Base-by-base conservation (phyloP, 2,329 filamentous ascomycete species). In the Phialophora verrucosa region DNA sequence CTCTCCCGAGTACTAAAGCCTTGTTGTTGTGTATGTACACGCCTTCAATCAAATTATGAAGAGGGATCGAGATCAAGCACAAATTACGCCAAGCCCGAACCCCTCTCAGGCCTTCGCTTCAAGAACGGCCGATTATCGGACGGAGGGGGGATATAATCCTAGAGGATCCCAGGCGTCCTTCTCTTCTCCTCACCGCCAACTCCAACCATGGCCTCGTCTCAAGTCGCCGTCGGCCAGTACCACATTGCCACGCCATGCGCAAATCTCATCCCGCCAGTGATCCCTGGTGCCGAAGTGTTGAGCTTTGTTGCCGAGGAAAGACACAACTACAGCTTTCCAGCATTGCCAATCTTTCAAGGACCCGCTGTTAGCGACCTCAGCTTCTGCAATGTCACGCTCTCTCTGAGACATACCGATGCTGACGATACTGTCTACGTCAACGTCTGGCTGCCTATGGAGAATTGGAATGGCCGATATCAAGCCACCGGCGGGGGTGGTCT, bases 361-460 rank as follows among this genome's bases (percentile, higher is more conserved):
- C 31, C 59, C 2, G 63, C 25, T 17, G 35, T 62, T 47, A 47
- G 44, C 29, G 62, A 42, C 27, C 42, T 63, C 11, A 58, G 57
- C 35, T 67, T 69, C 38, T 70, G 66, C 44, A 66, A 70, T 29
- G 63, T 70, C 32, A 80, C 78, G 0, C 73, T 81, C 7, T 71
- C 74, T 29, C 80, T 81, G 69, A 79, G 75, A 0, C 80, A 81
- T 70, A 75, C 77, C 3, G 79, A 79, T 59, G 8, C 73, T 79
- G 51, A 73, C 74, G 50, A 74, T 78, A 8, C 73, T 77, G 73
- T 68, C 76, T 68, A 73, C 76, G 76, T 70, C 78, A 69, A 74
- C 78, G 70, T 31, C 66, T 6, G 58, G 62, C 59, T 68, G 29
- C 65, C 65, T 23, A 44, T 64, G 42, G 32, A 71, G 8, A 68